Evolutionary conservation across 345 rosid genomes (phyloP).

Genomic region (Eucalyptus cloeziana): DNA sequence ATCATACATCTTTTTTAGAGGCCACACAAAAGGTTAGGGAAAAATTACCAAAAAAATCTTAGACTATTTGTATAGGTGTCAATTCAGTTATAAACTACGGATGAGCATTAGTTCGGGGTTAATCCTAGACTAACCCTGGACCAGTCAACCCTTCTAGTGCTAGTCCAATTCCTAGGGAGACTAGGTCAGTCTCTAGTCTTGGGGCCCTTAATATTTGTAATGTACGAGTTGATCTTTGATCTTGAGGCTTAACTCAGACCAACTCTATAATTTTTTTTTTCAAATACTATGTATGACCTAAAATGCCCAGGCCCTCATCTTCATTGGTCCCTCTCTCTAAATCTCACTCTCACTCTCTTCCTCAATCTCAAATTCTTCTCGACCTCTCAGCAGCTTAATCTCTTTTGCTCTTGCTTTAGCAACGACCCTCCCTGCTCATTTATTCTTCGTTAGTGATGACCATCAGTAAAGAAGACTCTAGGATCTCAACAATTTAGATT

Average conservation of each 20-base stretch:
- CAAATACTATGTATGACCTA: not conserved
- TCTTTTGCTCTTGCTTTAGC: not conserved
- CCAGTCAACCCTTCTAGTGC: not conserved
- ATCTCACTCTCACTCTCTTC: not conserved
- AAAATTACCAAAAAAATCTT: not conserved
- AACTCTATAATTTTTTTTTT: not conserved
- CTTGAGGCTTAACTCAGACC: fast-evolving
- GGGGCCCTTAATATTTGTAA: not conserved
- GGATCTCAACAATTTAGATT: not conserved
- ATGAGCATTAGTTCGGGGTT: not conserved
- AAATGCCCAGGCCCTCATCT: not conserved
- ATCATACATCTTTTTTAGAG: not conserved
- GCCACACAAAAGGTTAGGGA: not conserved
- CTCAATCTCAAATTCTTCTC: not conserved
- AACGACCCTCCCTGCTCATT: not conserved
- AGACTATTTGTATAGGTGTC: not conserved
- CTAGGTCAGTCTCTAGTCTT: not conserved
- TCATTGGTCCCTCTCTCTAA: not conserved
- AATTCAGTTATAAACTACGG: not conserved
- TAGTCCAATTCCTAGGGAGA: not conserved
- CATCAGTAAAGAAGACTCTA: not conserved
- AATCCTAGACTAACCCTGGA: not conserved
- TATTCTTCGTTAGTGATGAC: not conserved
- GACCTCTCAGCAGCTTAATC: not conserved
- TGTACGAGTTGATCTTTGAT: not conserved